Evolutionary conservation across 116 monocot genomes (phyloP).

Genomic region (Iris pallida): DNA sequence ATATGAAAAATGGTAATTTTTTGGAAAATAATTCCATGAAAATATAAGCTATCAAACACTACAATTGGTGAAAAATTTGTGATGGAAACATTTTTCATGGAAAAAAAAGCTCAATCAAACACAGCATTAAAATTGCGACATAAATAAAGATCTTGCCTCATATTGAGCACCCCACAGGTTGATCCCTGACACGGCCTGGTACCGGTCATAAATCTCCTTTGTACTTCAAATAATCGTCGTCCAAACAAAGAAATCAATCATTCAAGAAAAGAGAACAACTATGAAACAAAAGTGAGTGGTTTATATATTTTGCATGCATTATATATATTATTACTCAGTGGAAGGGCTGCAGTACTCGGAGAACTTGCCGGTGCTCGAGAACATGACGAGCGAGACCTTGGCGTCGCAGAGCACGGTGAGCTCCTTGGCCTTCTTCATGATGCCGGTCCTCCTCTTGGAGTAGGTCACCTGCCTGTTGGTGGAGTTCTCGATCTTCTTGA

Average conservation of each 20-base stretch:
- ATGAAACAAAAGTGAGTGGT: neutral
- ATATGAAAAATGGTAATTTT: too few relatives aligned
- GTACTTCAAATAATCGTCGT: conserved; percentile 21
- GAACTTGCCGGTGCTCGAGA: conserved; percentile 33
- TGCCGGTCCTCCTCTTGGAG: conserved; percentile 26
- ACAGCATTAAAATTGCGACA: neutral
- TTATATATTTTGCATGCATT: neutral
- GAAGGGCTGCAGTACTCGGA: conserved; percentile 28
- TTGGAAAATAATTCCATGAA: too few relatives aligned
- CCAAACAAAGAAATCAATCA: neutral
- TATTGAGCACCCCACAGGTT: conserved; percentile 60
- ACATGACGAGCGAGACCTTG: conserved; percentile 24
- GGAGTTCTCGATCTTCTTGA: conserved; percentile 30
- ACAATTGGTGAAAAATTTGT: neutral
- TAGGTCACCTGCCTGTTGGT: conserved; percentile 32
- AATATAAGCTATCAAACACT: too few relatives aligned
- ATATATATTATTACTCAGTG: conserved; percentile 14
- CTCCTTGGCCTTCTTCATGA: conserved; percentile 34
- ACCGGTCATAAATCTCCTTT: conserved; percentile 51
- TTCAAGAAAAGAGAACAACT: neutral
- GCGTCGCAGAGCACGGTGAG: conserved; percentile 33
- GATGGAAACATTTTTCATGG: neutral
- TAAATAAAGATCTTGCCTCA: conserved; percentile 28
- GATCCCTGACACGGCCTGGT: conserved; percentile 39
- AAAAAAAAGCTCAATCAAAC: neutral